Conservation (phyloP, 2,329 filamentous ascomycete species). For the Paraconiothyrium brasiliense region DNA sequence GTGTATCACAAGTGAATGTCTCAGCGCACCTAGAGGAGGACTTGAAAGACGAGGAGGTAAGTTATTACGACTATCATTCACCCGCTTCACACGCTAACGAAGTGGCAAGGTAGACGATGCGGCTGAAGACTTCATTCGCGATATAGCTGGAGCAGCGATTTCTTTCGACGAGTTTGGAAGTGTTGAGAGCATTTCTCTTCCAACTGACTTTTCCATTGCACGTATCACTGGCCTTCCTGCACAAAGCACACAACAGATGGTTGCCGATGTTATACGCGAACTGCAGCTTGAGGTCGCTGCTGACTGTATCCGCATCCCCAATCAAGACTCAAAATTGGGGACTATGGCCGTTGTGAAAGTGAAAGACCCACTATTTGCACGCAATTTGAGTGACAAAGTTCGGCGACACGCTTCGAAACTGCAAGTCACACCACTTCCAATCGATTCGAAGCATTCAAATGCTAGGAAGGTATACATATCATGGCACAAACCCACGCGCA, state of each 20-base stretch:
- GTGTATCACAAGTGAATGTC: not conserved
- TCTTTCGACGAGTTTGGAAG: slow-evolving; percentile 21
- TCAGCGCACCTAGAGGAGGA: not conserved
- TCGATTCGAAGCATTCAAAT: slow-evolving; percentile 13
- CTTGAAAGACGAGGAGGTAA: slow-evolving; percentile 14
- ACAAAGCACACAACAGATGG: slow-evolving; percentile 10
- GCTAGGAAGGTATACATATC: slow-evolving; percentile 21
- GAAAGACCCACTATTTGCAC: slow-evolving; percentile 19
- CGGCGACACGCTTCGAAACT: slow-evolving; percentile 8
- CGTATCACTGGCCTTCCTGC: slow-evolving; percentile 17
- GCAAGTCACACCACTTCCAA: slow-evolving; percentile 11
- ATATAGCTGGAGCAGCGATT: slow-evolving; percentile 18
- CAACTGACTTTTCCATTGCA: slow-evolving; percentile 18
- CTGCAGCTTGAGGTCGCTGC: slow-evolving; percentile 15
- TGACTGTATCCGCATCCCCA: slow-evolving; percentile 18
- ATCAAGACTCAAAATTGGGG: not conserved
- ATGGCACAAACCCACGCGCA: slow-evolving; percentile 21
- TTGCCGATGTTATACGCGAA: slow-evolving; percentile 8
- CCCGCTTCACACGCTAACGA: not conserved
- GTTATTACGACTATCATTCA: slow-evolving; percentile 1
- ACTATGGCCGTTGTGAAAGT: slow-evolving; percentile 20
- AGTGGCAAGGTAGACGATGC: slow-evolving; percentile 10
- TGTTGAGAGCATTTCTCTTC: slow-evolving; percentile 17
- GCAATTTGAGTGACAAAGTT: slow-evolving; percentile 12
- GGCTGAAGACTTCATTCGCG: slow-evolving; percentile 13